Conservation (phyloP, 495 filamentous ascomycete genomes). For the Tuber indicum region DNA sequence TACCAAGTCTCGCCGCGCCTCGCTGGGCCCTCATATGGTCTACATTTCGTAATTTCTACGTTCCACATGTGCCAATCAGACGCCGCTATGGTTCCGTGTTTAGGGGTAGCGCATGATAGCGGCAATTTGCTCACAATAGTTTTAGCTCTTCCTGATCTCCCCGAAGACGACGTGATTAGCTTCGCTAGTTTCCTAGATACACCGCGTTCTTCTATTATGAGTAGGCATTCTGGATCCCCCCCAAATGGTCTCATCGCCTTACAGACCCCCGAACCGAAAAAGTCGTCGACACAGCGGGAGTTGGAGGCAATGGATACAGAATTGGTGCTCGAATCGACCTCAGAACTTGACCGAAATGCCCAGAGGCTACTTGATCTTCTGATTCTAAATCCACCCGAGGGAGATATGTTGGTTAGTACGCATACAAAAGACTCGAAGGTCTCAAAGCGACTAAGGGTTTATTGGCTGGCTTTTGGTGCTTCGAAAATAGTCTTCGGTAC, state of each 20-base stretch:
- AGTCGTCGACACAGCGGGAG: slow-evolving; percentile 21
- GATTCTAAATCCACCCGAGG: slow-evolving; percentile 17
- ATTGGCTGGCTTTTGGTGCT: slow-evolving; percentile 26
- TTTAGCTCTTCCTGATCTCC: neutral
- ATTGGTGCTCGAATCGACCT: slow-evolving; percentile 26
- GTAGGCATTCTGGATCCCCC: neutral
- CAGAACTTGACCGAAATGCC: slow-evolving; percentile 20
- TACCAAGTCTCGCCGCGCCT: no score
- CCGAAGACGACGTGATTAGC: neutral
- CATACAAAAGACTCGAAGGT: slow-evolving; percentile 12
- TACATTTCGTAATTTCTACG: neutral
- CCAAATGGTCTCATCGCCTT: neutral
- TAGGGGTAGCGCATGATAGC: neutral
- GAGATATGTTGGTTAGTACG: slow-evolving; percentile 3
- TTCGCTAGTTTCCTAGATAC: neutral
- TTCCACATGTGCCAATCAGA: neutral
- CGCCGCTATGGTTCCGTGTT: neutral
- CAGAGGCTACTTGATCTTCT: slow-evolving; percentile 25
- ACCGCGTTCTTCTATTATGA: neutral
- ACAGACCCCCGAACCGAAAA: slow-evolving; percentile 12
- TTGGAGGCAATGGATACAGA: slow-evolving; percentile 27
- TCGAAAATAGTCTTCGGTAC: slow-evolving; percentile 23
- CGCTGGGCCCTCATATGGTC: neutral
- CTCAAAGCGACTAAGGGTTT: slow-evolving; percentile 30
- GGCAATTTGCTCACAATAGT: neutral